Evolutionary conservation across 2,329 filamentous ascomycete genomes (phyloP).

Genomic region (Aphanoascus verrucosus): DNA sequence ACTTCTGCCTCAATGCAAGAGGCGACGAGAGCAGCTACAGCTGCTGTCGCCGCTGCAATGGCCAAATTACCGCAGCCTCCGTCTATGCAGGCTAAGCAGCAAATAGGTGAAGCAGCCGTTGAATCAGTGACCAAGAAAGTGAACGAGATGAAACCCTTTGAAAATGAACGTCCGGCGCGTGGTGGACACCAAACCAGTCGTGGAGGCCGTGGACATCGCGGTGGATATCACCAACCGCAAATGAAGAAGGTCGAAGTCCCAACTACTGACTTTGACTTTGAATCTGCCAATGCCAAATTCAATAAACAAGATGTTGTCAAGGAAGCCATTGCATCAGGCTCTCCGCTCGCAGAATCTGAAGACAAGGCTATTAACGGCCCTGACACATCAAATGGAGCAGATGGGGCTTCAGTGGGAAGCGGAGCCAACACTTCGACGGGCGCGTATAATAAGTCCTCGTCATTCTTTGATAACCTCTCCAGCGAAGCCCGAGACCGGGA

Average conservation of each 20-base stretch:
- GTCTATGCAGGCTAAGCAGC: constrained; percentile 26
- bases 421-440: constrained; percentile 31
- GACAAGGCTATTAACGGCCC: constrained; percentile 40
- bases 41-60: constrained; percentile 43
- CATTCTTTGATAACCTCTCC: constrained; percentile 98
- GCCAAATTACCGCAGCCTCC: constrained; percentile 38
- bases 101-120: constrained; percentile 26
- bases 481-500: constrained; percentile 84
- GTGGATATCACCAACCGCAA: constrained; percentile 32
- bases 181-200: constrained; percentile 33
- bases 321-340: constrained; percentile 71
- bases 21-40: constrained; percentile 40
- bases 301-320: constrained; percentile 80
- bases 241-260: constrained; percentile 75
- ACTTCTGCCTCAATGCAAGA: constrained; percentile 34
- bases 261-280: constrained; percentile 85
- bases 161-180: constrained; percentile 28
- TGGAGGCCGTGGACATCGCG: constrained; percentile 38
- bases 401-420: constrained; percentile 26
- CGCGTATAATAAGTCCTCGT: constrained; percentile 75
- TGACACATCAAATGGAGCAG: constrained; percentile 27
- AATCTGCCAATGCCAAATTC: constrained; percentile 74
- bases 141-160: constrained; percentile 37
- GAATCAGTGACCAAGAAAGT: constrained; percentile 38
- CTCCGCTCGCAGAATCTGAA: constrained; percentile 47